phyloP scores from a whole-genome alignment of 2,329 filamentous ascomycete species.

The Westerdykella sp. region DNA sequence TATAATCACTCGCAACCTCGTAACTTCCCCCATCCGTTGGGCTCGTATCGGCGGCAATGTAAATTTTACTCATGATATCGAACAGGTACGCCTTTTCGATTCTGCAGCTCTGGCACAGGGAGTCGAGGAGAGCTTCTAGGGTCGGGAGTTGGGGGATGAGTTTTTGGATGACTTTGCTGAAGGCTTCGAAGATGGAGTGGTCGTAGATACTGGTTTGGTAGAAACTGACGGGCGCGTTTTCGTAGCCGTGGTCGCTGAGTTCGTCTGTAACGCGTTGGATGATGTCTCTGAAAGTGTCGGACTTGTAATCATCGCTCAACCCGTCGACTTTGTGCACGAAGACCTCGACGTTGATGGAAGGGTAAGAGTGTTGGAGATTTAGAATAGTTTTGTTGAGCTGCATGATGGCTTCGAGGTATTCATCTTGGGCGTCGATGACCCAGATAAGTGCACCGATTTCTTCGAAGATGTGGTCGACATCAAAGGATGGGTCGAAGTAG shows the following conservation, averaged over 20 bases:
- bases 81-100: conserved; percentile 99
- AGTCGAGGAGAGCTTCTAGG: conserved; percentile 88
- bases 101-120: conserved; percentile 83
- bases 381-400: conserved; percentile 85
- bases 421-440: conserved; percentile 98
- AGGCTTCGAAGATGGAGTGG: conserved; percentile 96
- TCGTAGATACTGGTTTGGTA: conserved; percentile 98
- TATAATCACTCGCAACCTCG: conserved; percentile 97
- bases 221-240: conserved; percentile 89
- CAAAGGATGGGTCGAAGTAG: conserved; percentile 82
- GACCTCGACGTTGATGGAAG: conserved; percentile 93
- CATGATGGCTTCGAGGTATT: conserved; percentile 86
- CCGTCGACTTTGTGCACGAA: conserved; percentile 99
- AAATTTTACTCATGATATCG: conserved; percentile 96
- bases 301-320: conserved; percentile 92
- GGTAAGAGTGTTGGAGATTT: conserved; percentile 80
- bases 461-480: conserved; percentile 89
- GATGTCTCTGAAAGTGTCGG: conserved; percentile 94
- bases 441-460: conserved; percentile 93
- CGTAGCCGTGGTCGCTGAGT: conserved; percentile 84
- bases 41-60: conserved; percentile 91
- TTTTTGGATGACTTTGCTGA: conserved; percentile 97
- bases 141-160: conserved; percentile 89
- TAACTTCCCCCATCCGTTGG: conserved; percentile 94
- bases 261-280: conserved; percentile 96